phyloP scores from a whole-genome alignment of 2,329 filamentous ascomycete genomes.

The Stagonosporopsis tanaceti region DNA sequence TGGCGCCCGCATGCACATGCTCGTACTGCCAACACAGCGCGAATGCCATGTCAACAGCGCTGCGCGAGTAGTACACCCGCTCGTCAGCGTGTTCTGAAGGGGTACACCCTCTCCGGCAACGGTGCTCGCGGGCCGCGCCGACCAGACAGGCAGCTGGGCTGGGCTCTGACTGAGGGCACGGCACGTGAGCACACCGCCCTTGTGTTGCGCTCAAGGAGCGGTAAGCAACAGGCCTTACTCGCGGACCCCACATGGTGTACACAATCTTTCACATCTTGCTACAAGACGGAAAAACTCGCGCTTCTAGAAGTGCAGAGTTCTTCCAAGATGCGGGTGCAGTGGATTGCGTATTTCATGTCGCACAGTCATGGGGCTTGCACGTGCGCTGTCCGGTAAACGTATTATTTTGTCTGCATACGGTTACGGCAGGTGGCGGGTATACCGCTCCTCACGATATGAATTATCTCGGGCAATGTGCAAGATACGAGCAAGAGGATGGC shows the following conservation, averaged over 20 bases:
- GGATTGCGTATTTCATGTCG: background rate
- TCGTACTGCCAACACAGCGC: conserved; percentile 8
- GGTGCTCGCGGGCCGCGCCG: conserved; percentile 7
- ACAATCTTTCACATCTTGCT: conserved; percentile 3
- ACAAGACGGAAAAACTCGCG: conserved; percentile 11
- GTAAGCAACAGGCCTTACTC: conserved; percentile 12
- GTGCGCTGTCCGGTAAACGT: conserved; percentile 9
- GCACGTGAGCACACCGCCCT: conserved; percentile 12
- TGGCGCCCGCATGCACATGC: conserved; percentile 16
- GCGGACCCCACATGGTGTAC: conserved; percentile 13
- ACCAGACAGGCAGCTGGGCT: background rate
- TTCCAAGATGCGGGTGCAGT: conserved; percentile 2
- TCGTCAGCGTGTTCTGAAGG: background rate
- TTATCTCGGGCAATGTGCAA: background rate
- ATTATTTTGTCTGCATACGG: background rate
- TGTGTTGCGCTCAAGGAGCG: conserved; percentile 10
- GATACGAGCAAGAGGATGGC: background rate
- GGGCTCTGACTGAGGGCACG: conserved; percentile 2
- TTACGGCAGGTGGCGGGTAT: background rate
- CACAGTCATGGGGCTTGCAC: background rate
- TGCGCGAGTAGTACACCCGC: conserved; percentile 1
- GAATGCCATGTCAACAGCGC: conserved; percentile 1
- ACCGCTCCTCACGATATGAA: background rate
- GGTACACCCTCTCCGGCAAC: conserved; percentile 9
- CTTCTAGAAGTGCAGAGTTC: background rate